These are phyloP conservation scores for Calonectria montana DNA, from an alignment of 2,329 filamentous ascomycete species.

Conservation along the genomic window DNA sequence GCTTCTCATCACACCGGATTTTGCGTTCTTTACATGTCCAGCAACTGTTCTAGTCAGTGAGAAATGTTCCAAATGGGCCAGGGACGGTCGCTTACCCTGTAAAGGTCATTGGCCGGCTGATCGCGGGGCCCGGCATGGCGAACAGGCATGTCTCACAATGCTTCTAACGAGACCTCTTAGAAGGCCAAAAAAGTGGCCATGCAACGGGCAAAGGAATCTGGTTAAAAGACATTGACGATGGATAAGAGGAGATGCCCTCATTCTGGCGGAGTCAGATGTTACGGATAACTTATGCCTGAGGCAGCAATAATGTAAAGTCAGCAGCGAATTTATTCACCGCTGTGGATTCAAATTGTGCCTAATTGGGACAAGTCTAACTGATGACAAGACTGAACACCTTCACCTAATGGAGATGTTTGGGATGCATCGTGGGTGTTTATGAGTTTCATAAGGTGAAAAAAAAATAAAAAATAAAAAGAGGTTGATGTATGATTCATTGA, in stretches of 20 bases:
- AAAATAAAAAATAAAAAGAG: background rate
- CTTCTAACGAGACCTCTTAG: no score
- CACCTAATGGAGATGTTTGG: no score
- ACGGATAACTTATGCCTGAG: background rate
- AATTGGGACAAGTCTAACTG: background rate
- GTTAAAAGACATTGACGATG: background rate
- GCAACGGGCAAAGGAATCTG: background rate
- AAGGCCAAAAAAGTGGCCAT: background rate
- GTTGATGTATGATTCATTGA: background rate
- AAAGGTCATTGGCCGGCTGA: conserved; percentile 16
- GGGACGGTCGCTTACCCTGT: background rate
- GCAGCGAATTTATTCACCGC: background rate
- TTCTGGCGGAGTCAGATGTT: background rate
- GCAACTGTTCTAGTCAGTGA: conserved; percentile 9
- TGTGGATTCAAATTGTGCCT: background rate
- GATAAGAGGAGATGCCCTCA: background rate
- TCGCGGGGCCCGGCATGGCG: background rate
- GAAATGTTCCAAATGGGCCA: background rate
- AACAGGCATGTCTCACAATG: background rate
- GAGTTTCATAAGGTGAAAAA: background rate
- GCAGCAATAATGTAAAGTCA: background rate
- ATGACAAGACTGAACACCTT: background rate
- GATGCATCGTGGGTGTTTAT: no score
- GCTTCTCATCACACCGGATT: conserved; percentile 25
- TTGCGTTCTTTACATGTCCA: conserved; percentile 32